Percentiles rank a stretch among this genome's conserved stretches.
phyloP scores from a whole-genome alignment of 805 yeast genomes.

The Saccharomycopsis fermentans region DNA sequence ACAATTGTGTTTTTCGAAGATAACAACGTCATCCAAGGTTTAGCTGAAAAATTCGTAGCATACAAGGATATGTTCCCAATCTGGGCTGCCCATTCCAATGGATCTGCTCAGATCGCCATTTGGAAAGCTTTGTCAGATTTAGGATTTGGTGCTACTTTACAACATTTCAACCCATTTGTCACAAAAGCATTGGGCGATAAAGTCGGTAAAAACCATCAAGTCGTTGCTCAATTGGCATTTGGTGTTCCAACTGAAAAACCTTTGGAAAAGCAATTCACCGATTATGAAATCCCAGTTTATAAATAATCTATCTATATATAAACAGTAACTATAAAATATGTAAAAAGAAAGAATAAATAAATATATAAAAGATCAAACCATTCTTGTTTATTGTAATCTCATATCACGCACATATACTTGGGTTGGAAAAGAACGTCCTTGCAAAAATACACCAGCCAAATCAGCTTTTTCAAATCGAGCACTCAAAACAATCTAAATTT shows the following conservation, averaged over 20 bases:
- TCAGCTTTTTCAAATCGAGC: too few species aligned
- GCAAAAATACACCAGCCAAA: too few species aligned
- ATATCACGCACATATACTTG: too few species aligned
- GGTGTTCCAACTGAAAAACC: constrained; percentile 33
- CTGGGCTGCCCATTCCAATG: constrained; percentile 38
- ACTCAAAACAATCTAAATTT: neutral
- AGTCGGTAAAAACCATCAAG: constrained; percentile 31
- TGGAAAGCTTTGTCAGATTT: constrained; percentile 39
- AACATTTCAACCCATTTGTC: constrained; percentile 41
- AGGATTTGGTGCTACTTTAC: constrained; percentile 42
- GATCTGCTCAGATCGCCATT: constrained; percentile 40
- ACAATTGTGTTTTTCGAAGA: constrained; percentile 42
- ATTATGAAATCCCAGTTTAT: constrained; percentile 26
- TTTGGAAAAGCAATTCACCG: constrained; percentile 32
- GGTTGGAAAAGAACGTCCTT: too few species aligned
- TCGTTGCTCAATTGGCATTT: constrained; percentile 41
- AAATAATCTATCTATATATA: neutral
- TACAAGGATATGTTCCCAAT: constrained; percentile 37
- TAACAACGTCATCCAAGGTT: constrained; percentile 27
- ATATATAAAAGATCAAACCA: neutral
- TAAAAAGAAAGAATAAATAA: neutral
- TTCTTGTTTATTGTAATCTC: neutral
- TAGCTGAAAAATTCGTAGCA: constrained; percentile 35
- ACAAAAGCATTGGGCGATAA: constrained; percentile 31
- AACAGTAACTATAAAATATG: neutral